Conservation (phyloP, 148 eudicot species). For the Chenopodium suecicum region DNA sequence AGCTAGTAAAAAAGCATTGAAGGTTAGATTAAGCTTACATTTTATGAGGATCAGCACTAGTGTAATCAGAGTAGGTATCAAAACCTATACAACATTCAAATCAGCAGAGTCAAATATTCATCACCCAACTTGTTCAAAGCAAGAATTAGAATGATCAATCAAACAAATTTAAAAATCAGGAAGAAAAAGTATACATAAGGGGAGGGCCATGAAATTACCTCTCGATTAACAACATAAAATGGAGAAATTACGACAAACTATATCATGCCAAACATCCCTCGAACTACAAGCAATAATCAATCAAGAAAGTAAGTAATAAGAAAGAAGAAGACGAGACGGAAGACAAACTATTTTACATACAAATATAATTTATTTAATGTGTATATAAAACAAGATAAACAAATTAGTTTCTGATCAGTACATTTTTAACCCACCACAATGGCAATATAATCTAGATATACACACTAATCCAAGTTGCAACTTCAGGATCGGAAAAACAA, state of each 20-base stretch:
- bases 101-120: neutral
- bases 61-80: slow-evolving; percentile 81
- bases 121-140: neutral
- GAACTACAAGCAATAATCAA: slow-evolving; percentile 36
- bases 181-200: too few relatives aligned
- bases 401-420: neutral
- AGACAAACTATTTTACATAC: neutral
- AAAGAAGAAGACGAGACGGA: neutral
- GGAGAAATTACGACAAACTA: slow-evolving; percentile 93
- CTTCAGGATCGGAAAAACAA: neutral
- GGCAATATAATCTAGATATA: neutral
- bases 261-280: slow-evolving; percentile 87
- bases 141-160: neutral
- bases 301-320: neutral
- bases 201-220: slow-evolving; percentile 41
- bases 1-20: neutral
- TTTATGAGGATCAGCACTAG: slow-evolving; percentile 97
- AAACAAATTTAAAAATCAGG: too few relatives aligned
- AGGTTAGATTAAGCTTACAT: slow-evolving; percentile 42
- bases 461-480: neutral
- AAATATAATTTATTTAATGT: too few relatives aligned
- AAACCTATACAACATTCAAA: slow-evolving; percentile 39
- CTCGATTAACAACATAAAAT: slow-evolving; percentile 85
- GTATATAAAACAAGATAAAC: too few relatives aligned
- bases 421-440: neutral